Evolutionary conservation across 2,329 filamentous ascomycete species (phyloP).

Genomic region (Aspergillus sp.): DNA sequence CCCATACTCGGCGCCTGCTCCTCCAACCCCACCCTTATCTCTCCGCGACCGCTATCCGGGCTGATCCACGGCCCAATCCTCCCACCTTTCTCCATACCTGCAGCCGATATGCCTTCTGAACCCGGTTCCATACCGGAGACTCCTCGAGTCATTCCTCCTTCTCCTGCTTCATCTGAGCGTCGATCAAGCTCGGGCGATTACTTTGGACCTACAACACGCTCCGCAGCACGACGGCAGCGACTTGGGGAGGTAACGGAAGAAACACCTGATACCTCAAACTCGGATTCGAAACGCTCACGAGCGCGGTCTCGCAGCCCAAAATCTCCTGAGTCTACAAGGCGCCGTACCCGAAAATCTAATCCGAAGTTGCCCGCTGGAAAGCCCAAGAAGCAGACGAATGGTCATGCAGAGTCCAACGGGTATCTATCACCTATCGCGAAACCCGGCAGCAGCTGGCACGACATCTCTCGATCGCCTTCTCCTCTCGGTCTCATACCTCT

Average conservation of each 20-base stretch:
- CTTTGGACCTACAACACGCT: constrained; percentile 74
- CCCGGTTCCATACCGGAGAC: constrained; percentile 68
- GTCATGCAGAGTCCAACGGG: constrained; percentile 39
- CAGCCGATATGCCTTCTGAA: constrained; percentile 45
- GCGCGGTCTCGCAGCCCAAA: constrained; percentile 58
- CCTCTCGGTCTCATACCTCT: constrained; percentile 94
- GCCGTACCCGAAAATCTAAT: constrained; percentile 41
- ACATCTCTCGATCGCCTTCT: constrained; percentile 87
- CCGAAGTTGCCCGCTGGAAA: constrained; percentile 44
- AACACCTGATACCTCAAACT: constrained; percentile 53
- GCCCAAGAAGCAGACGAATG: constrained; percentile 42
- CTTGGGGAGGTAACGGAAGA: constrained; percentile 52
- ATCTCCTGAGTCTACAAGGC: constrained; percentile 51
- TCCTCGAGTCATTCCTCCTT: constrained; percentile 86
- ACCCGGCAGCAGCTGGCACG: constrained; percentile 72
- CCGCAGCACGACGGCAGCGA: constrained; percentile 61
- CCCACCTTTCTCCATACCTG: constrained; percentile 48
- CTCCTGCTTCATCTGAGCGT: constrained; percentile 66
- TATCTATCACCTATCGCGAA: constrained; percentile 42
- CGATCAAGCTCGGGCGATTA: constrained; percentile 58
- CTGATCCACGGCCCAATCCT: constrained; percentile 42
- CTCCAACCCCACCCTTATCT: constrained; percentile 20
- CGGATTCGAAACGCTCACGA: constrained; percentile 59
- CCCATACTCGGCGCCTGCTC: constrained; percentile 26
- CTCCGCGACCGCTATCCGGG: constrained; percentile 28